Conservation (phyloP, 768 basidiomycete species). For the Collybiopsis confluens region DNA sequence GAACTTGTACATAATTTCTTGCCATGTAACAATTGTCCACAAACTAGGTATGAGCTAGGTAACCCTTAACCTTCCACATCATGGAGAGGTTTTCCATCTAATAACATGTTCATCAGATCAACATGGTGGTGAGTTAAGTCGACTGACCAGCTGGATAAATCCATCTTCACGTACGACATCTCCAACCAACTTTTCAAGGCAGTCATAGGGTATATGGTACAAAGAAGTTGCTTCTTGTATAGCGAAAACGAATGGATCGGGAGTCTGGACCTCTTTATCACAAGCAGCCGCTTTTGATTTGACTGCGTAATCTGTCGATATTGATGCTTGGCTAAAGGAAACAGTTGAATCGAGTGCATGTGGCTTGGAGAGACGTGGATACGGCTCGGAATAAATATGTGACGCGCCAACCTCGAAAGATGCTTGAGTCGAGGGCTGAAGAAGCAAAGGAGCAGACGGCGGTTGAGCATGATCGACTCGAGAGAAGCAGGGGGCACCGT, state of each 20-base stretch:
- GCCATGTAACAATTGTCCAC: no score
- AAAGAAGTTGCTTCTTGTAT: constrained; percentile 42
- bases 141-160: constrained; percentile 67
- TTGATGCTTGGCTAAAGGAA: background rate
- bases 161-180: constrained; percentile 71
- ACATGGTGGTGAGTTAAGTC: background rate
- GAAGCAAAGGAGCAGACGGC: constrained; percentile 13
- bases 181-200: constrained; percentile 54
- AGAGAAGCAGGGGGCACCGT: constrained; percentile 24
- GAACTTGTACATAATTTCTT: no score
- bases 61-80: constrained; percentile 48
- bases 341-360: background rate
- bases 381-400: background rate
- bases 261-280: constrained; percentile 1
- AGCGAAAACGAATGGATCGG: constrained; percentile 28
- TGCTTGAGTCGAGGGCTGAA: constrained; percentile 8
- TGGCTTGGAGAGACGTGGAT: background rate
- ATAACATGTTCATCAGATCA: constrained; percentile 1
- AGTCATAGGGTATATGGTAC: constrained; percentile 47
- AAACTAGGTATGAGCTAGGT: no score
- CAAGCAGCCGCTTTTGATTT: background rate
- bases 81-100: constrained; percentile 52
- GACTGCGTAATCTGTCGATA: background rate
- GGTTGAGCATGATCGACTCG: background rate
- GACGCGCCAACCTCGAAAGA: background rate